These are phyloP conservation scores for Phytopythium montanum DNA, from an alignment of 352 stramenopile genomes.

Conservation along the genomic window DNA sequence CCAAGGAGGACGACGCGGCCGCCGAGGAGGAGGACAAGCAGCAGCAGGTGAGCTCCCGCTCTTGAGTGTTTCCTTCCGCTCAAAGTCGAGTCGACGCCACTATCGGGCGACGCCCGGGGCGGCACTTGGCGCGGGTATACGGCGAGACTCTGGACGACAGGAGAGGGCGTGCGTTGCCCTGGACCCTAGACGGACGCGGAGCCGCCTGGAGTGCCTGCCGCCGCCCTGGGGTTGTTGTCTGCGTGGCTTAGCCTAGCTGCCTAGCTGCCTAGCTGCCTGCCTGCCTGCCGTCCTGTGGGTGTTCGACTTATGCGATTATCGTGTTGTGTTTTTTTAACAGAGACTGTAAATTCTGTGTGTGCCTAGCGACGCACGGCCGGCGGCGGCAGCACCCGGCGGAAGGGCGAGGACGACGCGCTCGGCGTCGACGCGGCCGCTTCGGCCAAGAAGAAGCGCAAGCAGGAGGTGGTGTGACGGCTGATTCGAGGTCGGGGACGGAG, in stretches of 20 bases:
- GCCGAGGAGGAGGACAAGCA: slow-evolving; percentile 64
- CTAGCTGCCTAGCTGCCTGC: no score
- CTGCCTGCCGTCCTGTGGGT: slow-evolving; percentile 34
- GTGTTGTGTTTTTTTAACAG: slow-evolving; percentile 90
- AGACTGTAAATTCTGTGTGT: slow-evolving; percentile 91
- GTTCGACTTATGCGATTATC: slow-evolving; percentile 87
- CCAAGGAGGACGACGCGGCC: slow-evolving; percentile 48
- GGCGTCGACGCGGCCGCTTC: slow-evolving; percentile 26
- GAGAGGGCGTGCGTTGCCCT: background rate
- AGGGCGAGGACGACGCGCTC: slow-evolving; percentile 52
- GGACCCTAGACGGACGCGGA: slow-evolving; percentile 7
- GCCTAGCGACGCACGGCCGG: slow-evolving; percentile 77
- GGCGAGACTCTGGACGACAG: slow-evolving; percentile 4
- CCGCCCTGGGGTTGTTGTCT: slow-evolving; percentile 32
- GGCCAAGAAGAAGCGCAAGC: slow-evolving; percentile 72
- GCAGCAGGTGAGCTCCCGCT: slow-evolving; percentile 27
- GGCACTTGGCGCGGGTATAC: slow-evolving; percentile 17
- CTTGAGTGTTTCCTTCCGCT: slow-evolving; percentile 21
- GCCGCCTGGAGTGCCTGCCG: slow-evolving; percentile 8
- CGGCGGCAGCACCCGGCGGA: slow-evolving; percentile 57
- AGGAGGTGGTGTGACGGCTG: slow-evolving; percentile 39
- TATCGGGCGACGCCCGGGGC: slow-evolving; percentile 4
- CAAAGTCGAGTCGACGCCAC: slow-evolving; percentile 7
- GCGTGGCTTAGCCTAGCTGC: no score
- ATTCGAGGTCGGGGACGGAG: background rate